Evolutionary conservation across 768 basidiomycete genomes (phyloP).

Genomic region (Mycena vitilis): DNA sequence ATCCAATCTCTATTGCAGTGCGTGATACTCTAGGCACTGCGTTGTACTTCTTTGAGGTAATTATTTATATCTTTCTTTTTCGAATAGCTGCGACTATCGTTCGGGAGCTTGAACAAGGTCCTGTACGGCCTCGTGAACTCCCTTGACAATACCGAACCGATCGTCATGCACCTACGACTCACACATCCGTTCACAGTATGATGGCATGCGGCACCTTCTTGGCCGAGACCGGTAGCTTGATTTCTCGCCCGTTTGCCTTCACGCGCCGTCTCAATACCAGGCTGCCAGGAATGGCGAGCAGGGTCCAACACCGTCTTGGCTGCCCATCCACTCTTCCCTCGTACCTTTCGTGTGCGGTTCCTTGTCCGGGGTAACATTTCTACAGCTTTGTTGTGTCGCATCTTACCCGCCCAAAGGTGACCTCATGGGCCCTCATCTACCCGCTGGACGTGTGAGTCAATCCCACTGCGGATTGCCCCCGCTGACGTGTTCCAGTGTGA

Average conservation of each 20-base stretch:
- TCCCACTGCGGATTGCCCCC: neutral
- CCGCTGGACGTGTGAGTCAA: constrained; percentile 87
- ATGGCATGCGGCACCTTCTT: constrained; percentile 87
- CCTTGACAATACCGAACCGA: too few relatives aligned
- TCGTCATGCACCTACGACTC: too few relatives aligned
- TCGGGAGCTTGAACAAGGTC: too few relatives aligned
- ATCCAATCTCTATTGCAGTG: constrained; percentile 55
- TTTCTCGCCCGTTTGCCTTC: neutral
- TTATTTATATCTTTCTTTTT: neutral
- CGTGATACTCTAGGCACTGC: constrained; percentile 92
- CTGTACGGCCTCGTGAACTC: too few relatives aligned
- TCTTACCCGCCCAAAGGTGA: constrained; percentile 56
- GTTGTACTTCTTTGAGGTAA: constrained; percentile 85
- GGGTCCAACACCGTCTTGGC: constrained; percentile 84
- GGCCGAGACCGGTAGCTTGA: constrained; percentile 70
- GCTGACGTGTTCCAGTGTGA: constrained; percentile 64
- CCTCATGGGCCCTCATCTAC: constrained; percentile 92
- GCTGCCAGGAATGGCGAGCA: constrained; percentile 68
- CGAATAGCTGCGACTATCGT: neutral
- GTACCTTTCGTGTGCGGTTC: constrained; percentile 95
- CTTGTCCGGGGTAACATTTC: constrained; percentile 76
- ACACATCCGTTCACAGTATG: constrained; percentile 60
- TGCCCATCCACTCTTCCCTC: constrained; percentile 81
- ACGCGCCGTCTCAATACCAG: neutral
- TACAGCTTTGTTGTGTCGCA: constrained; percentile 41